phyloP scores from a whole-genome alignment of 306 rosid genomes.

The Astragalus membranaceus region DNA sequence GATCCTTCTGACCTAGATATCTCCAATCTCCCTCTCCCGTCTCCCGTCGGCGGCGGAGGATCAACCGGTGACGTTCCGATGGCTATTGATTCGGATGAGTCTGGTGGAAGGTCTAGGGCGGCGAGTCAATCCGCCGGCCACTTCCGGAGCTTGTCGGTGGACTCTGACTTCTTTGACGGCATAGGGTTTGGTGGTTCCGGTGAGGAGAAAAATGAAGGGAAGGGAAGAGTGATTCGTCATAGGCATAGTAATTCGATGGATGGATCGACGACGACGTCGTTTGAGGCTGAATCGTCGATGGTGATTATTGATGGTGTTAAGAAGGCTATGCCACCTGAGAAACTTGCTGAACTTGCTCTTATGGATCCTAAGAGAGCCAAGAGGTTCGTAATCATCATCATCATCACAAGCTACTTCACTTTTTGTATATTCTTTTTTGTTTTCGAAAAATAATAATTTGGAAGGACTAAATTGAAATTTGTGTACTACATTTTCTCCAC shows the following conservation, averaged over 20 bases:
- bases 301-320: constrained; percentile 42
- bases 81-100: constrained; percentile 56
- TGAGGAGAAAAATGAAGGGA: constrained; percentile 25
- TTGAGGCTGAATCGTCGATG: constrained; percentile 45
- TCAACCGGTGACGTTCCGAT: constrained; percentile 17
- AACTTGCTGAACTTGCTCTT: constrained; percentile 91
- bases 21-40: constrained; percentile 46
- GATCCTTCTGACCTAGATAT: constrained; percentile 89
- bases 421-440: background rate
- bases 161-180: constrained; percentile 82
- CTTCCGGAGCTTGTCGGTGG: constrained; percentile 77
- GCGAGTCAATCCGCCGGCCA: constrained; percentile 27
- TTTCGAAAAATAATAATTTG: background rate
- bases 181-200: constrained; percentile 36
- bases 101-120: constrained; percentile 27
- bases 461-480: background rate
- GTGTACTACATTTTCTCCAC: background rate
- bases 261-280: constrained; percentile 51
- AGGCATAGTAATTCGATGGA: constrained; percentile 87
- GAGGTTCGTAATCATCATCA: constrained; percentile 37
- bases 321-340: constrained; percentile 78
- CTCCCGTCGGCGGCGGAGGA: constrained; percentile 16
- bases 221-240: constrained; percentile 42
- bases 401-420: background rate
- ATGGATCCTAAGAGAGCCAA: constrained; percentile 91